A percentile compares a stretch with the other conserved stretches of the same genome.
phyloP scores from a whole-genome alignment of 2,329 filamentous ascomycete genomes.

The Fusarium piperis region DNA sequence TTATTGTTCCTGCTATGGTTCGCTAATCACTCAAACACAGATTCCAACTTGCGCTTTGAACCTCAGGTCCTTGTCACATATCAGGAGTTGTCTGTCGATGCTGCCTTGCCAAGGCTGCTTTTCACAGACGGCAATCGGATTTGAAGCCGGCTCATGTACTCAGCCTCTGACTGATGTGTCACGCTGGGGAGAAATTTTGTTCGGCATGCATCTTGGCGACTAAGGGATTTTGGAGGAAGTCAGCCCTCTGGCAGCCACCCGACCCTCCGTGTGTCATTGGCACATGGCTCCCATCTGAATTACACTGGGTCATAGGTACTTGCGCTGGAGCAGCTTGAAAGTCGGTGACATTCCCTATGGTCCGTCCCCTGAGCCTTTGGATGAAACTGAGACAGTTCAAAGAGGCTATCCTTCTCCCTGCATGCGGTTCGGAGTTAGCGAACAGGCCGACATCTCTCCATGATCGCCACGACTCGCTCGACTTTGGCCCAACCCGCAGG shows the following conservation, averaged over 20 bases:
- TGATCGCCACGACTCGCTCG: slow-evolving; percentile 5
- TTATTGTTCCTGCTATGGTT: background rate
- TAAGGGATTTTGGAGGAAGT: background rate
- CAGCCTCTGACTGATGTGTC: slow-evolving; percentile 1
- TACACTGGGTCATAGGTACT: slow-evolving; percentile 2
- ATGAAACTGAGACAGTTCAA: background rate
- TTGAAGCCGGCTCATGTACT: slow-evolving; percentile 4
- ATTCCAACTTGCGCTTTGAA: background rate
- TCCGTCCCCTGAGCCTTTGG: background rate
- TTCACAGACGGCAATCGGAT: slow-evolving; percentile 5
- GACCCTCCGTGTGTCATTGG: background rate
- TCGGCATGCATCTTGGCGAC: background rate
- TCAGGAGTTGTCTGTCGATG: background rate
- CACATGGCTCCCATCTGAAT: background rate
- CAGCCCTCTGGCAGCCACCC: slow-evolving; percentile 1
- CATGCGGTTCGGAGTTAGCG: slow-evolving; percentile 11
- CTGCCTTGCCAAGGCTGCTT: slow-evolving; percentile 1
- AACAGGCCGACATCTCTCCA: slow-evolving; percentile 10
- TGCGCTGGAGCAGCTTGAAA: background rate
- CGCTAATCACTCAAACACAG: background rate
- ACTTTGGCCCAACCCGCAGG: slow-evolving; percentile 14
- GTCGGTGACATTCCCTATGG: background rate
- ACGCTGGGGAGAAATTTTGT: slow-evolving; percentile 3
- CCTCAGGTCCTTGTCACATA: background rate
- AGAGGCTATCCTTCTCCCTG: slow-evolving; percentile 15